Conservation (phyloP, 2,329 filamentous ascomycete species). For the Trichoderma polysporum region DNA sequence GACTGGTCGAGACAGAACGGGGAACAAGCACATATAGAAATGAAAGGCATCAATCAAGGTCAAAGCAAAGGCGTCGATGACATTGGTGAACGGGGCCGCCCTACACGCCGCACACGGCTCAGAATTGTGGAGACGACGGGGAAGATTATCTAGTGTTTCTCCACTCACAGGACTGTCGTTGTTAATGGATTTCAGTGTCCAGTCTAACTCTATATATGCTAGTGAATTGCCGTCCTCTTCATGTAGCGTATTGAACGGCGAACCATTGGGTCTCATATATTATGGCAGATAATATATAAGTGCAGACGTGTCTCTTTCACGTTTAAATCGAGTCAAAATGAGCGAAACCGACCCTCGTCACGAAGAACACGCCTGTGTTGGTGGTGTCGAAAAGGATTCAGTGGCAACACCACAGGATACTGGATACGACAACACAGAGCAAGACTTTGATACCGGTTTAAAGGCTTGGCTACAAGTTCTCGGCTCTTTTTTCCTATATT, state of each 20-base stretch:
- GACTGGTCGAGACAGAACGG: no score
- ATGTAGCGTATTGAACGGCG: neutral
- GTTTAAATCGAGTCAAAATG: neutral
- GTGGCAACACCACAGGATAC: neutral
- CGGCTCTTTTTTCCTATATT: constrained; percentile 32
- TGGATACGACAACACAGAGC: neutral
- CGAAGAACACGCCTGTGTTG: neutral
- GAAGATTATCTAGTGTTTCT: neutral
- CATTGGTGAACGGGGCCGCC: neutral
- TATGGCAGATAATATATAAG: no score
- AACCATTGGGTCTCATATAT: neutral
- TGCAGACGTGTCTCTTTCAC: no score
- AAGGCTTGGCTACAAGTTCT: constrained; percentile 21
- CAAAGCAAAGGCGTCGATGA: neutral
- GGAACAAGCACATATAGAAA: no score
- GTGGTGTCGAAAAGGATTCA: neutral
- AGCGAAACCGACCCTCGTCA: neutral
- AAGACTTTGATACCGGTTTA: neutral
- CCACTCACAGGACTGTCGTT: no score
- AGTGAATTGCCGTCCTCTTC: neutral
- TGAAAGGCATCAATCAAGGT: no score
- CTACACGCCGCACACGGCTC: neutral
- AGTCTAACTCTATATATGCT: neutral
- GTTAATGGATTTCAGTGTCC: neutral
- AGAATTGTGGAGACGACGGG: neutral